Evolutionary conservation across 176 grass and related monocot species (phyloP).

Genomic region (Triticum turgidum): DNA sequence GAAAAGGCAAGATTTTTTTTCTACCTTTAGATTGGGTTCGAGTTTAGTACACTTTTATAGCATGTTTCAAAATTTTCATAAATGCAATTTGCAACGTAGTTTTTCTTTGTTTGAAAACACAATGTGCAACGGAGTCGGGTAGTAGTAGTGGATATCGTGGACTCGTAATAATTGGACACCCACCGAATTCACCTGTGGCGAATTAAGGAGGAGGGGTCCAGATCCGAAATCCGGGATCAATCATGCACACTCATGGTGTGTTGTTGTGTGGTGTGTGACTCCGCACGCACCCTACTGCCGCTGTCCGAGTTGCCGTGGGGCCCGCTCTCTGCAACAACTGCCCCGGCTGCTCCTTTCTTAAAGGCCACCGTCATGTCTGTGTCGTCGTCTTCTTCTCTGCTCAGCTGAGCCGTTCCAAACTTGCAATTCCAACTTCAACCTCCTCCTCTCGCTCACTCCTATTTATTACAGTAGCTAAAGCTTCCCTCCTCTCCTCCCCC

Average conservation of each 20-base stretch:
- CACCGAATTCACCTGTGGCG: no score
- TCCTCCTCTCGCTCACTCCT: not conserved
- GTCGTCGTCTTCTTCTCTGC: not conserved
- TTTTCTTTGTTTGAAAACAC: no score
- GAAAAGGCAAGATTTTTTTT: no score
- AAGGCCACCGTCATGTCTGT: not conserved
- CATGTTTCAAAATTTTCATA: no score
- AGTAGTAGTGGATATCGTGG: no score
- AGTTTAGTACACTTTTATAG: no score
- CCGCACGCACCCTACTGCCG: not conserved
- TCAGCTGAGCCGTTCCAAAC: not conserved
- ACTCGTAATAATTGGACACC: no score
- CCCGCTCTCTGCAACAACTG: not conserved
- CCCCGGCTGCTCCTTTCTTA: not conserved
- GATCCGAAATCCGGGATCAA: not conserved
- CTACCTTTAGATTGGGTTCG: no score
- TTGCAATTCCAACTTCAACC: not conserved
- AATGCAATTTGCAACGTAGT: no score
- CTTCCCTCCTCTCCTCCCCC: not conserved
- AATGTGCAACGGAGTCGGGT: no score
- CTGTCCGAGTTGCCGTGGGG: not conserved
- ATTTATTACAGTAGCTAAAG: not conserved
- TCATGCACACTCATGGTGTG: not conserved
- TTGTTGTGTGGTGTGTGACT: not conserved
- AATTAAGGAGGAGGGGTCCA: no score